Base-by-base conservation (phyloP, 2,329 filamentous ascomycete genomes). In the Aspergillus sclerotialis region DNA sequence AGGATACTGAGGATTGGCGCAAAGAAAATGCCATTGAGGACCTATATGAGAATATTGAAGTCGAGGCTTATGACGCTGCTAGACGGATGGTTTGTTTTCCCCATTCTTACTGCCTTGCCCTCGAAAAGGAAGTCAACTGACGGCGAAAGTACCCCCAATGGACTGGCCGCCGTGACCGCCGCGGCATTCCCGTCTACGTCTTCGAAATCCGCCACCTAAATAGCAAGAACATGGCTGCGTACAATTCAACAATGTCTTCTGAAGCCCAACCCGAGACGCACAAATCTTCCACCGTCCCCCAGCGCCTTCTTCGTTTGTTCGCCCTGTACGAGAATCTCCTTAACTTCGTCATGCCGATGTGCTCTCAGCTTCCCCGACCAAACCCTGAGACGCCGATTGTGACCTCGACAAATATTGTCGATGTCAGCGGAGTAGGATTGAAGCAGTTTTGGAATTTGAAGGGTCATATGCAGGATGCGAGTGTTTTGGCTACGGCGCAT, bases 391-490 rank as follows among this genome's bases (percentile, higher is more conserved):
- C 85, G n/a, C 90, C 90, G 5, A 87, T 95, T 49, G 90, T 88
- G 25, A 81, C 92, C 50, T 89, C 83, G 53, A 94, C 85, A 50
- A 95, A 95, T 64, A 94, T 96, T 49, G 88, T 95, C 38, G 90
- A 96, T 59, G 87, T 96, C 44, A 83, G 79, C 11, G 80, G 82
- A 10, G 89, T 95, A 16, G 86, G 86, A 5, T 62, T 96, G 60
- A 87, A 85, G 68, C 88, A 93, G 67, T 95, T 95, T 60, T 95
- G 90, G 90, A 93, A 93, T 63, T 65, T 96, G 42, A 92, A 93
- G 69, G 68, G 67, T 15, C 90, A 95, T 61, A 94, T 96, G 88
- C 89, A 95, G 65, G 83, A 88, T 53, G 89, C 89, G 2, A 89
- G 83, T 53, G 77, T 81, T 39, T 70, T 95, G 35, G 90, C 90